Percentiles rank a stretch among this genome's conserved stretches.
Conservation (phyloP, 148 eudicot genomes). For the Drosera capensis region DNA sequence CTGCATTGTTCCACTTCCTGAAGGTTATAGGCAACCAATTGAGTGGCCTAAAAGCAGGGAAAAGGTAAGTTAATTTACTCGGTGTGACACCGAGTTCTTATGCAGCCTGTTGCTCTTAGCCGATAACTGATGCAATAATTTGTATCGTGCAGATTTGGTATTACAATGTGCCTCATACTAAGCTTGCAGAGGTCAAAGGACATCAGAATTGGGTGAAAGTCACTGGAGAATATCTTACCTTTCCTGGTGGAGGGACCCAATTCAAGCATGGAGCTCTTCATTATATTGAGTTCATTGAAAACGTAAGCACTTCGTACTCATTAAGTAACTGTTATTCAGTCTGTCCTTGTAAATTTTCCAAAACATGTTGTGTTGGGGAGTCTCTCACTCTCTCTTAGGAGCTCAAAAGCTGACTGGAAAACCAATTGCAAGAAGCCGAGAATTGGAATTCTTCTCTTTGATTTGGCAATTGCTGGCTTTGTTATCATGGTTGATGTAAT, state of each 20-base stretch:
- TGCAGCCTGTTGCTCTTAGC: not conserved
- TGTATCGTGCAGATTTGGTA: conserved; percentile 70
- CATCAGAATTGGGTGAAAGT: conserved; percentile 99
- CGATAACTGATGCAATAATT: not conserved
- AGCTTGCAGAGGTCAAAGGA: conserved; percentile 72
- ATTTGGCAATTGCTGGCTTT: too few species aligned
- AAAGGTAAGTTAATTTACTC: conserved; percentile 21
- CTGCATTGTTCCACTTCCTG: conserved; percentile 53
- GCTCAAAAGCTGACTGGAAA: too few species aligned
- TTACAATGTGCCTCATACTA: conserved; percentile 76
- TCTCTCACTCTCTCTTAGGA: too few species aligned
- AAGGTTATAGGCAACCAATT: conserved; percentile 42
- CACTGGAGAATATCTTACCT: conserved; percentile 78
- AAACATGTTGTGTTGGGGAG: too few species aligned
- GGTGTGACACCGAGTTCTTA: not conserved
- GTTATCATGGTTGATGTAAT: too few species aligned
- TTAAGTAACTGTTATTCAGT: too few species aligned
- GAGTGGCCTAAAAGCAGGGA: conserved; percentile 62
- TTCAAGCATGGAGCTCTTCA: conserved; percentile 95
- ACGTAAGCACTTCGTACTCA: conserved; percentile 20
- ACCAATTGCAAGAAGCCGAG: too few species aligned
- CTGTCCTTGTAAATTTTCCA: too few species aligned
- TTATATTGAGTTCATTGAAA: conserved; percentile 80
- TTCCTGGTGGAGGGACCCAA: conserved; percentile 99
- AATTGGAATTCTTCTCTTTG: too few species aligned